Conservation (phyloP, 192 early-diverging fungal species). For the Coemansia javaensis region DNA sequence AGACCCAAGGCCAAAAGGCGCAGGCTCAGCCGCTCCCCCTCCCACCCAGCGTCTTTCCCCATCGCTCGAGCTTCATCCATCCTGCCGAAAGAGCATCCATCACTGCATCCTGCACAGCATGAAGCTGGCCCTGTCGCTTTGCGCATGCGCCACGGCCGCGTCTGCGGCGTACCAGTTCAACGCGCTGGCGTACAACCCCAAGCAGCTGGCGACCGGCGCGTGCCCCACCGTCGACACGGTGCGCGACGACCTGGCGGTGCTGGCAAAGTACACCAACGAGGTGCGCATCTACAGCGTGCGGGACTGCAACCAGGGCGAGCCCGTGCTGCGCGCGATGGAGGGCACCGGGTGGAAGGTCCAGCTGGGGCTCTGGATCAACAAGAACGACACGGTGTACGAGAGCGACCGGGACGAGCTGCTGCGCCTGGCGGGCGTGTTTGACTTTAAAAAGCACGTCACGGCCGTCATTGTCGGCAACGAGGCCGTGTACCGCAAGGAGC, state of each 20-base stretch:
- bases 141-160: slow-evolving; percentile 19
- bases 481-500: slow-evolving; percentile 57
- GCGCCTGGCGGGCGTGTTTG: slow-evolving; percentile 36
- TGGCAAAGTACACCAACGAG: slow-evolving; percentile 53
- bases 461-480: slow-evolving; percentile 63
- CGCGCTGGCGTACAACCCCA: slow-evolving; percentile 59
- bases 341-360: slow-evolving; percentile 58
- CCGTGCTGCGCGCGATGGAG: slow-evolving; percentile 58
- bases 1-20: no score
- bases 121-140: slow-evolving; percentile 26
- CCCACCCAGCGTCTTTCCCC: no score
- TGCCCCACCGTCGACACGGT: slow-evolving; percentile 57
- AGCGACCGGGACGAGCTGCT: slow-evolving; percentile 38
- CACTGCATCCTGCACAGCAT: slow-evolving; percentile 9
- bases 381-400: slow-evolving; percentile 42
- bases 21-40: no score
- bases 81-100: no score
- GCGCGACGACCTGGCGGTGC: slow-evolving; percentile 55
- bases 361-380: slow-evolving; percentile 63
- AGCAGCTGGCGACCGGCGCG: slow-evolving; percentile 52
- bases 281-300: slow-evolving; percentile 61
- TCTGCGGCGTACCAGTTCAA: slow-evolving; percentile 40
- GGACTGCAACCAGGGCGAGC: slow-evolving; percentile 60
- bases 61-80: no score
- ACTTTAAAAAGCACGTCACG: slow-evolving; percentile 47